Conservation (phyloP, 306 rosid species). For the Cucumis cinereus region DNA sequence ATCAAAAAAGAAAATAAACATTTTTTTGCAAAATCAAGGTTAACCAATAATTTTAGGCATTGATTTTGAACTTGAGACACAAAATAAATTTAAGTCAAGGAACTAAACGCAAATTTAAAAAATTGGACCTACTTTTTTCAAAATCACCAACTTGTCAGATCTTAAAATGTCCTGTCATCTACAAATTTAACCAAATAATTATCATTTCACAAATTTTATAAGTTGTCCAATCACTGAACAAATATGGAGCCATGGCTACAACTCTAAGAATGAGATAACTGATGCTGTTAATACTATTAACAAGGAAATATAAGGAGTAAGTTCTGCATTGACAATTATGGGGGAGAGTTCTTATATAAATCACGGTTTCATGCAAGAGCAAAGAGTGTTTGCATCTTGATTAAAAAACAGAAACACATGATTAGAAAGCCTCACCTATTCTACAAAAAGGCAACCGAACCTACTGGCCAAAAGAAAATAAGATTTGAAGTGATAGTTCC, state of each 20-base stretch:
- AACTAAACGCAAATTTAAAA: not conserved
- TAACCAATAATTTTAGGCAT: too few relatives aligned
- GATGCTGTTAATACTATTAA: not conserved
- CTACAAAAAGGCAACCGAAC: conserved; percentile 1
- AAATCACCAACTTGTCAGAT: not conserved
- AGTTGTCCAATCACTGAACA: not conserved
- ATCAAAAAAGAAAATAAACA: not conserved
- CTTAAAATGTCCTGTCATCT: not conserved
- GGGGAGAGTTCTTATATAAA: not conserved
- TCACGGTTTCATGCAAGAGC: conserved; percentile 29
- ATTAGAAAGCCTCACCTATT: conserved; percentile 13
- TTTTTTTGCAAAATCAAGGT: not conserved
- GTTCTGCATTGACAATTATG: not conserved
- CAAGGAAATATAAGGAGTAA: not conserved
- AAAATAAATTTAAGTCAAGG: too few relatives aligned
- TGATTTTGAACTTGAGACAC: too few relatives aligned
- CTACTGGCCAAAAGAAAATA: not conserved
- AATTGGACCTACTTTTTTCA: not conserved
- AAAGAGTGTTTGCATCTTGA: conserved; percentile 67
- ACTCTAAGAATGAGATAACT: not conserved
- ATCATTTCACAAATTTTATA: not conserved
- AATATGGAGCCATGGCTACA: not conserved
- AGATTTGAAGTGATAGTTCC: conserved; percentile 3
- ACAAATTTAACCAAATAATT: not conserved
- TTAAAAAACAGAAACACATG: conserved; percentile 30